These are phyloP conservation scores for Mariannaea sp. DNA, from an alignment of 2,329 filamentous ascomycete species.

Conservation along the genomic window DNA sequence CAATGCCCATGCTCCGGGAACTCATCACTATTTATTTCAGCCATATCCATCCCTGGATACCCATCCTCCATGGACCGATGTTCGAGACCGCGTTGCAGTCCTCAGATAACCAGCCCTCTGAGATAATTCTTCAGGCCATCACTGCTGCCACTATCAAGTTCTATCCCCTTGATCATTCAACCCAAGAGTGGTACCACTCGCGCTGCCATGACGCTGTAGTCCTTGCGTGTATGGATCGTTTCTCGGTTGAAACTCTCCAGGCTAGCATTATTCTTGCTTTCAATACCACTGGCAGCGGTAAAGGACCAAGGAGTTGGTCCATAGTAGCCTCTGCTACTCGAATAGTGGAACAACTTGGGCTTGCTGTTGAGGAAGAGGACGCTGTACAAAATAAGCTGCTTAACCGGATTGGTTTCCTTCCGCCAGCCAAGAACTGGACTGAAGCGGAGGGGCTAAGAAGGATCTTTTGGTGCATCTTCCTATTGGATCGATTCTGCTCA, in stretches of 20 bases:
- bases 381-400: conserved; percentile 8
- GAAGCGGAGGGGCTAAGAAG: conserved; percentile 12
- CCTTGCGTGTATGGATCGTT: conserved; percentile 28
- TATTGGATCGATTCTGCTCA: conserved; percentile 14
- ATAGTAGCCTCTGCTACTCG: conserved; percentile 37
- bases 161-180: too few relatives aligned
- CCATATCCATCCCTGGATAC: too few relatives aligned
- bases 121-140: too few relatives aligned
- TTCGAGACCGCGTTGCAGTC: too few relatives aligned
- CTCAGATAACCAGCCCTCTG: too few relatives aligned
- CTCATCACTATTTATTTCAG: too few relatives aligned
- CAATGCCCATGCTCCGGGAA: too few relatives aligned
- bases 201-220: conserved; percentile 9
- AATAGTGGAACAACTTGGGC: conserved; percentile 39
- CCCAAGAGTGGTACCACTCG: too few relatives aligned
- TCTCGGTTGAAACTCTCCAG: conserved; percentile 32
- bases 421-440: conserved; percentile 9
- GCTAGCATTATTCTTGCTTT: conserved; percentile 32
- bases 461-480: conserved; percentile 18
- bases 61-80: too few relatives aligned
- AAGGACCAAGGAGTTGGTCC: conserved; percentile 36
- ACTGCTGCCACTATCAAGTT: too few relatives aligned
- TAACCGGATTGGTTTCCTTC: conserved; percentile 4
- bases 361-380: conserved; percentile 35
- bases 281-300: conserved; percentile 23